Base-by-base conservation (phyloP, 305 asterid species). In the Lippia alba region DNA sequence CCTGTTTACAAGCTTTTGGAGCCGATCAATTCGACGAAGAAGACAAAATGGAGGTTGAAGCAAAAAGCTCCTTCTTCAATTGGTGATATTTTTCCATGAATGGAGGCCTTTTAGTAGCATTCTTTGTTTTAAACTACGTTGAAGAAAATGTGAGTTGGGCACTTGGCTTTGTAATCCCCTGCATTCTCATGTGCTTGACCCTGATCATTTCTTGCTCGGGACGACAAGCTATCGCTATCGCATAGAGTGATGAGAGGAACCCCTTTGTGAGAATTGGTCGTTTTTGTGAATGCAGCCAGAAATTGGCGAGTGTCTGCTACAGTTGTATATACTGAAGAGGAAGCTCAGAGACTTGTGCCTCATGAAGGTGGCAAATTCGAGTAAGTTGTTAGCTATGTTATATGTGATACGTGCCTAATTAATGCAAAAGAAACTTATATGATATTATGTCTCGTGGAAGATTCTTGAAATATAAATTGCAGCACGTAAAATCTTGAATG, bases 11-110 rank as follows among this genome's bases (percentile, higher is more conserved):
- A 70, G 84, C 84, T 9, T 80, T 80, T n/a, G 81, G 81, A 5
- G 81, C 81, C 6, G 81, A 80, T 15, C 84, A 80, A 41, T 80
- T 80, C 4, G 81, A 76, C 17, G 73, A 39, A 4, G 60, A 40
- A 16, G 64, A 76, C n/a, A 20, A 7, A 24, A n/a, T 32, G 3
- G 84, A 80, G 19, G 15, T 51, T n/a, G 54, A 71, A 19, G 81
- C 83, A 0, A 84, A 77, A 48, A 81, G 89, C 67, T 81, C 86
- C 0, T 84, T 81, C 61, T 84, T 84, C 75, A 82, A 84, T 11
- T 84, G 89, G 89, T 84, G 81, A 82, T 73, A 80, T 64, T 80
- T 73, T 74, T 76, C 32, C 30, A 61, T 45, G 32, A 70, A 20
- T 33, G 56, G 62, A 12, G 83, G 85, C 19, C 45, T 36, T 7